These are phyloP conservation scores for Pterocarpus santalinus DNA, from an alignment of 306 rosid species.

Conservation along the genomic window DNA sequence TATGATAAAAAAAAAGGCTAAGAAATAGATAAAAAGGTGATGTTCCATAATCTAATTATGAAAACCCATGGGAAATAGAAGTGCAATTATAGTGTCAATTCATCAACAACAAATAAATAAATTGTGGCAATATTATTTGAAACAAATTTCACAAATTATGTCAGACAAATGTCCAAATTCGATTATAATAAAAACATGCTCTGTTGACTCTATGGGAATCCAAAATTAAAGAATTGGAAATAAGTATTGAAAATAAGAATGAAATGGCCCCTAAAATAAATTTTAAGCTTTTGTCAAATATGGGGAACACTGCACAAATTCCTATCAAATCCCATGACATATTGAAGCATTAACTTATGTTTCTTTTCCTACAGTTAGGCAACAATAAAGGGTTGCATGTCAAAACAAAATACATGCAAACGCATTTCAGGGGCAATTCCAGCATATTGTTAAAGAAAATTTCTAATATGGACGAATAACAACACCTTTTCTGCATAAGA, in stretches of 20 bases:
- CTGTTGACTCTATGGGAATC: not conserved
- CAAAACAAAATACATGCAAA: slow-evolving; percentile 19
- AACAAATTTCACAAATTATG: slow-evolving; percentile 24
- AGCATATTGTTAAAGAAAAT: slow-evolving; percentile 34
- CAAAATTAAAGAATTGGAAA: not conserved
- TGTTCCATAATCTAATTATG: slow-evolving; percentile 8
- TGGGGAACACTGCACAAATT: not conserved
- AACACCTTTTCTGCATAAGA: slow-evolving; percentile 83
- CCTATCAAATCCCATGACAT: slow-evolving; percentile 17
- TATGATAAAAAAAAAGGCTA: slow-evolving; percentile 10
- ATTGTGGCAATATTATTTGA: not conserved
- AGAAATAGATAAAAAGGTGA: slow-evolving; percentile 13
- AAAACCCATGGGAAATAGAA: slow-evolving; percentile 20
- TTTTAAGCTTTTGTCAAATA: slow-evolving; percentile 27
- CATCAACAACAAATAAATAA: slow-evolving; percentile 27
- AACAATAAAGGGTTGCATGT: slow-evolving; percentile 15
- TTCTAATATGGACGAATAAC: slow-evolving; percentile 22
- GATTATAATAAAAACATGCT: slow-evolving; percentile 2
- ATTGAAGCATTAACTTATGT: slow-evolving; percentile 10
- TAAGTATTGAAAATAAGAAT: not conserved
- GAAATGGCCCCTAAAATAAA: not conserved
- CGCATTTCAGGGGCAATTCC: slow-evolving; percentile 29
- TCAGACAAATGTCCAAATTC: not conserved
- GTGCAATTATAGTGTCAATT: slow-evolving; percentile 19
- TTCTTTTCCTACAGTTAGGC: slow-evolving; percentile 11